Conservation (phyloP, 768 basidiomycete species). For the Ephemerocybe angulata region DNA sequence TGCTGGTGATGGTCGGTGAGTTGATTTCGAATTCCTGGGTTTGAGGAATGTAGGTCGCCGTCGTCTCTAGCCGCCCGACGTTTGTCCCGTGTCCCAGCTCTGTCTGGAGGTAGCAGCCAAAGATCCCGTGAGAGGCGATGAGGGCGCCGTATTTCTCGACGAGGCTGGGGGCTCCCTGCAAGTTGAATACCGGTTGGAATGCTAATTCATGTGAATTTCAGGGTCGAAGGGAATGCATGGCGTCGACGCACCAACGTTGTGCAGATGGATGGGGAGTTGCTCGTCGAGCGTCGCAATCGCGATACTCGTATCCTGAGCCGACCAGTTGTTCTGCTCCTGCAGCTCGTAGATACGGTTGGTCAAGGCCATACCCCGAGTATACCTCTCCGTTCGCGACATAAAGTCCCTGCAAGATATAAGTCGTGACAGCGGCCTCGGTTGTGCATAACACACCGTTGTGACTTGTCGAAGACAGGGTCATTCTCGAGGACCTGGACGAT, state of each 20-base stretch:
- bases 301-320: slow-evolving; percentile 38
- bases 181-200: slow-evolving; percentile 64
- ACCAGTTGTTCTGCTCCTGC: slow-evolving; percentile 52
- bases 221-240: neutral
- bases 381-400: slow-evolving; percentile 54
- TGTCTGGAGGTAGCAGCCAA: slow-evolving; percentile 74
- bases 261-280: slow-evolving; percentile 40
- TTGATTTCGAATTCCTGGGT: slow-evolving; percentile 70
- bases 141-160: slow-evolving; percentile 49
- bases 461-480: slow-evolving; percentile 61
- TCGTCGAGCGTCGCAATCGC: slow-evolving; percentile 55
- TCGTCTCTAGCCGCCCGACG: slow-evolving; percentile 66
- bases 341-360: slow-evolving; percentile 58
- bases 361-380: slow-evolving; percentile 51
- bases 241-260: slow-evolving; percentile 32
- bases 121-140: slow-evolving; percentile 51
- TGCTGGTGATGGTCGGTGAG: slow-evolving; percentile 69
- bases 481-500: slow-evolving; percentile 44
- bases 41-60: slow-evolving; percentile 67
- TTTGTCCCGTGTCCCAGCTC: slow-evolving; percentile 79
- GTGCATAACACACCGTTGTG: slow-evolving; percentile 38
- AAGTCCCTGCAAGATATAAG: slow-evolving; percentile 59
- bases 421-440: too few relatives aligned
- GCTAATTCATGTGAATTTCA: slow-evolving; percentile 32
- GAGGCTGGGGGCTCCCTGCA: slow-evolving; percentile 56